Evolutionary conservation across 768 basidiomycete genomes (phyloP).

Genomic region (Baorangia bicolor): DNA sequence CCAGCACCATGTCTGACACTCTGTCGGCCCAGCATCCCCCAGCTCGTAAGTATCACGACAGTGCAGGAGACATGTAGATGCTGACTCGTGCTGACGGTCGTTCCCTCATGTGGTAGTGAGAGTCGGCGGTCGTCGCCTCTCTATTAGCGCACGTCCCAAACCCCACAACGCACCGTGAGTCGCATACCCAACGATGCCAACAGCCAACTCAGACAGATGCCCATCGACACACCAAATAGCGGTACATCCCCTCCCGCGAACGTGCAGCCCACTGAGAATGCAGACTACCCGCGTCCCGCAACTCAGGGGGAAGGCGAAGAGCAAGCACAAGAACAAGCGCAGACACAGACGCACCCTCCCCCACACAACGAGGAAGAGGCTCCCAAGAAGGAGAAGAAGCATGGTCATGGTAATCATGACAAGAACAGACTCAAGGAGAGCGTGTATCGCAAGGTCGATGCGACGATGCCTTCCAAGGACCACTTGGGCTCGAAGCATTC

Average conservation of each 20-base stretch:
- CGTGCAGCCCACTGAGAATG: conserved; percentile 20
- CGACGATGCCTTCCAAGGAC: conserved; percentile 49
- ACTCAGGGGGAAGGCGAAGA: conserved; percentile 37
- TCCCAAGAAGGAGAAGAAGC: conserved; percentile 50
- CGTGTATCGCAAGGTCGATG: conserved; percentile 46
- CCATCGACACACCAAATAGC: background rate
- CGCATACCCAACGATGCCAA: too few relatives aligned
- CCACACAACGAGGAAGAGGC: conserved; percentile 46
- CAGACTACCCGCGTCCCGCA: conserved; percentile 58
- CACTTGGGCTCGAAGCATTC: conserved; percentile 30
- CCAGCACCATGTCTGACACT: conserved; percentile 31
- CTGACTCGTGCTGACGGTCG: background rate
- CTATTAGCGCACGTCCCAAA: conserved; percentile 41
- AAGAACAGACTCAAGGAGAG: conserved; percentile 48
- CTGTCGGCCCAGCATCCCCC: conserved; percentile 42
- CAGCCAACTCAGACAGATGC: background rate
- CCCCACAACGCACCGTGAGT: conserved; percentile 34
- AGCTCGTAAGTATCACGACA: conserved; percentile 40
- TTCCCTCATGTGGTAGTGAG: conserved; percentile 23
- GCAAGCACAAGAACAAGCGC: conserved; percentile 2
- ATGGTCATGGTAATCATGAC: conserved; percentile 36
- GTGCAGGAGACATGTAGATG: background rate
- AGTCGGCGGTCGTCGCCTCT: conserved; percentile 54
- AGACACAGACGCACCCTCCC: conserved; percentile 23
- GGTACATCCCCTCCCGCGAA: conserved; percentile 5